Evolutionary conservation across 2,329 filamentous ascomycete genomes (phyloP).

Genomic region (Stylonectria norvegica): DNA sequence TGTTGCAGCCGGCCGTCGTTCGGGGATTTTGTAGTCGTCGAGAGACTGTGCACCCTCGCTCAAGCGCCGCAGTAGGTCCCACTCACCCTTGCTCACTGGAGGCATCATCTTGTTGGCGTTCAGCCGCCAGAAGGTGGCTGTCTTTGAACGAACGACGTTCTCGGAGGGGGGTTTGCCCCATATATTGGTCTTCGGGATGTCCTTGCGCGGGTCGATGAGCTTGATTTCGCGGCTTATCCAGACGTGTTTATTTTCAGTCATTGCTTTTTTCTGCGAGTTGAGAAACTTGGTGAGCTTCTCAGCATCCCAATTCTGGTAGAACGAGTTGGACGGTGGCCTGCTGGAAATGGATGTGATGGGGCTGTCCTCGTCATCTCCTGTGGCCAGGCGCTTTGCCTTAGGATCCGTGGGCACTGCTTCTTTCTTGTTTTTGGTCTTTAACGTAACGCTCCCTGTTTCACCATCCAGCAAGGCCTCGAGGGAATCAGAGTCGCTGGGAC

Average conservation of each 20-base stretch:
- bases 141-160: constrained; percentile 40
- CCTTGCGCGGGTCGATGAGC: constrained; percentile 31
- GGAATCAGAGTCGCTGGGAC: constrained; percentile 39
- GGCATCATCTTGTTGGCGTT: constrained; percentile 47
- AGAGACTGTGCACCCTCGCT: constrained; percentile 39
- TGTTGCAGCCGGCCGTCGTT: constrained; percentile 24
- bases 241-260: constrained; percentile 20
- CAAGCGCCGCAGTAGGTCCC: constrained; percentile 51
- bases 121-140: constrained; percentile 46
- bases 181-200: constrained; percentile 42
- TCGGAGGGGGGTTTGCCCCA: constrained; percentile 47
- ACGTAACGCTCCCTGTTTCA: not conserved
- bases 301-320: constrained; percentile 50
- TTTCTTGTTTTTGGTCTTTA: not conserved
- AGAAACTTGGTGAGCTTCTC: constrained; percentile 42
- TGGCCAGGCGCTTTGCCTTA: not conserved
- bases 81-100: constrained; percentile 53
- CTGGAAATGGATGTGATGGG: constrained; percentile 1
- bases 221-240: constrained; percentile 29
- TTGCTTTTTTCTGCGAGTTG: constrained; percentile 38
- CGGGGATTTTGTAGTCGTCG: constrained; percentile 37
- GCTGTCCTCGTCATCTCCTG: not conserved
- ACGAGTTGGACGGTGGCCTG: constrained; percentile 20
- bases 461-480: constrained; percentile 34
- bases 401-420: not conserved